Percentiles rank a stretch among this genome's conserved stretches.
Evolutionary conservation across 1,284 basidiomycete species (phyloP).

Genomic region (Xanthoconium separans): DNA sequence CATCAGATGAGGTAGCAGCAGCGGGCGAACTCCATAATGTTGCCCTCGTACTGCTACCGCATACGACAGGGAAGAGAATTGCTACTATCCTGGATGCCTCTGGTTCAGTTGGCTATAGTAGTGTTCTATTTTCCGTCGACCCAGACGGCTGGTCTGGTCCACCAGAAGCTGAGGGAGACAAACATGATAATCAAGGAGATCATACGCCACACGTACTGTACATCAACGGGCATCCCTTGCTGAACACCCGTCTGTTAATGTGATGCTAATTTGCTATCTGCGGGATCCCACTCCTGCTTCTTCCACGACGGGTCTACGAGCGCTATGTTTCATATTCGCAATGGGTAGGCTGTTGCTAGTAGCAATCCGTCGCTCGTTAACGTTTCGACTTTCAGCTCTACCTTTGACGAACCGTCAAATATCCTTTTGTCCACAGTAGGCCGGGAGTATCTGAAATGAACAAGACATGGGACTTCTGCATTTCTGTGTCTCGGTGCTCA

Average conservation of each 20-base stretch:
- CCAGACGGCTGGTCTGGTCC: conserved; percentile 34
- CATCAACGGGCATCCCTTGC: conserved; percentile 72
- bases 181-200: conserved; percentile 5
- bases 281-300: background rate
- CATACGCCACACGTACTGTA: conserved; percentile 54
- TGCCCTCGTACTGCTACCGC: conserved; percentile 59
- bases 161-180: conserved; percentile 20
- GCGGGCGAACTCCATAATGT: conserved; percentile 58
- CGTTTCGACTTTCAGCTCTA: no score
- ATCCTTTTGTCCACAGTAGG: no score
- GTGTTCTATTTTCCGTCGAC: conserved; percentile 54
- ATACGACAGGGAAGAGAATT: conserved; percentile 50
- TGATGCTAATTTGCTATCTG: conserved; percentile 26
- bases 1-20: conserved; percentile 51
- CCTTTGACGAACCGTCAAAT: no score
- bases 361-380: no score
- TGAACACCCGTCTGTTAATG: conserved; percentile 71
- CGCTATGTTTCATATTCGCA: no score
- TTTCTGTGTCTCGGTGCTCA: no score
- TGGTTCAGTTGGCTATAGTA: conserved; percentile 45
- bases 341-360: no score
- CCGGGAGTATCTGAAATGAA: no score
- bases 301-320: no score
- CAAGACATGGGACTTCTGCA: no score
- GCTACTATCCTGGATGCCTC: conserved; percentile 53